A percentile compares a stretch with the other conserved stretches of the same genome.
These are phyloP conservation scores for Lomentospora prolificans DNA, from an alignment of 2,329 filamentous ascomycete genomes.

Conservation along the genomic window DNA sequence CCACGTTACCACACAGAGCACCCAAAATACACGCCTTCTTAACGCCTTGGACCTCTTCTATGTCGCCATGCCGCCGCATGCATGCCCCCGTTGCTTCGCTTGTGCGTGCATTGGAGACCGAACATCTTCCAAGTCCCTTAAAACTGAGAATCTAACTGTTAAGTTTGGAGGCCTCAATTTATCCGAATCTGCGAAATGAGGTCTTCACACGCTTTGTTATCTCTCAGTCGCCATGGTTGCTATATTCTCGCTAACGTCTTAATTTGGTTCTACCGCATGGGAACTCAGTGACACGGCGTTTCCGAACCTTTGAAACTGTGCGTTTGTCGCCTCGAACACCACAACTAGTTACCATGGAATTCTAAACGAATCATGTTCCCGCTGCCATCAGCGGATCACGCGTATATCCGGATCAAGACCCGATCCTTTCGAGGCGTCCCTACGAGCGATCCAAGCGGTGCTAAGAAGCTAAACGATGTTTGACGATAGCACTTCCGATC, in stretches of 20 bases:
- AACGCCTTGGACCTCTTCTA: not conserved
- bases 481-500: not conserved
- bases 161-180: not conserved
- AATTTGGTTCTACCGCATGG: too few species aligned
- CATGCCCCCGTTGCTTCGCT: not conserved
- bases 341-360: not conserved
- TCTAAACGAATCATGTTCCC: not conserved
- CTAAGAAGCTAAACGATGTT: not conserved
- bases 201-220: too few species aligned
- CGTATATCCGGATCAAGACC: not conserved
- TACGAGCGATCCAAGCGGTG: not conserved
- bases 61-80: not conserved
- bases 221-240: too few species aligned
- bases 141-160: not conserved
- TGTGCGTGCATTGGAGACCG: not conserved
- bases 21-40: not conserved
- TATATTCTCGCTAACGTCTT: too few species aligned
- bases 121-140: not conserved
- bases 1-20: not conserved
- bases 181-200: too few species aligned
- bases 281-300: not conserved
- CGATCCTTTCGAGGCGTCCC: not conserved
- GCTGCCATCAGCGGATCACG: not conserved
- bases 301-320: not conserved
- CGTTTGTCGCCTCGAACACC: not conserved